These are phyloP conservation scores for Rhizophora mangle DNA, from an alignment of 345 rosid genomes.

Conservation along the genomic window DNA sequence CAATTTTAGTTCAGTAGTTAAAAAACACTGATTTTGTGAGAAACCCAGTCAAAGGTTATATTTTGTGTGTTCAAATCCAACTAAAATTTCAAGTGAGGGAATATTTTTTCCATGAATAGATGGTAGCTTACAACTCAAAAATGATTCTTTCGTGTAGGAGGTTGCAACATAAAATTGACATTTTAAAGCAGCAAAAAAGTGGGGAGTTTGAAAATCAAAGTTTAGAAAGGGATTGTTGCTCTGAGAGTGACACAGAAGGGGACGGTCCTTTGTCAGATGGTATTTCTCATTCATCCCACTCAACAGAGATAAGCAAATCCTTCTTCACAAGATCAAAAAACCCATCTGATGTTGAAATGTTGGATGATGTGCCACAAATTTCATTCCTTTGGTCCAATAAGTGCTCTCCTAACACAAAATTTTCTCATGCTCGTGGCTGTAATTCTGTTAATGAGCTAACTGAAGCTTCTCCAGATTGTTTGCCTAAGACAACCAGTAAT, in stretches of 20 bases:
- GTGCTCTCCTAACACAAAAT: slow-evolving; percentile 33
- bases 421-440: slow-evolving; percentile 20
- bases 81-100: not conserved
- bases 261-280: slow-evolving; percentile 42
- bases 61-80: not conserved
- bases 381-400: slow-evolving; percentile 50
- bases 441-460: slow-evolving; percentile 28
- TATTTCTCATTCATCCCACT: slow-evolving; percentile 35
- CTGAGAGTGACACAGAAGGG: slow-evolving; percentile 88
- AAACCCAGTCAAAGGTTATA: slow-evolving; percentile 1
- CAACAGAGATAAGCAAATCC: slow-evolving; percentile 39
- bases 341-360: slow-evolving; percentile 38
- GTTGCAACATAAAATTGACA: slow-evolving; percentile 61
- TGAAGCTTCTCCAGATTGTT: slow-evolving; percentile 32
- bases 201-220: slow-evolving; percentile 35
- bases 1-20: slow-evolving; percentile 17
- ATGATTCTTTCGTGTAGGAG: slow-evolving; percentile 44
- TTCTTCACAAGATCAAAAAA: slow-evolving; percentile 31
- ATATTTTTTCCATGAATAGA: not conserved
- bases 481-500: slow-evolving; percentile 38
- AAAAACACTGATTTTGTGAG: not conserved
- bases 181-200: slow-evolving; percentile 44
- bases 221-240: slow-evolving; percentile 51
- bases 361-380: slow-evolving; percentile 61
- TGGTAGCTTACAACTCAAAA: slow-evolving; percentile 8